These are phyloP conservation scores for Cichorium intybus DNA, from an alignment of 140 eudicot genomes.

Conservation along the genomic window DNA sequence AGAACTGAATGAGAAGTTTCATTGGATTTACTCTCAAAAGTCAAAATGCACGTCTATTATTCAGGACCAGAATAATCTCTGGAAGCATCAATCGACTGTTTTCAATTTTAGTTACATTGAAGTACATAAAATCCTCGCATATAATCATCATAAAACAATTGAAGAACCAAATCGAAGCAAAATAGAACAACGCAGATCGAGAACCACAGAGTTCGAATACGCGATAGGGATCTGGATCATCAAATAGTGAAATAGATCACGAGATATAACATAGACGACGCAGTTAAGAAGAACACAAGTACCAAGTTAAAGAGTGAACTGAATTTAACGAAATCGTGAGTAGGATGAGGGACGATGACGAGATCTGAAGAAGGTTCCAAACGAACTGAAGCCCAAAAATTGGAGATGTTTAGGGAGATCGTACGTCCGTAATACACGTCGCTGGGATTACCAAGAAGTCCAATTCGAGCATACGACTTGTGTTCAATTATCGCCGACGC, in stretches of 20 bases:
- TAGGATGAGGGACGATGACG: slow-evolving; percentile 72
- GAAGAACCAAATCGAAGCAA: not conserved
- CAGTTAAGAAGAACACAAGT: not conserved
- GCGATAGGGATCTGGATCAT: too few relatives aligned
- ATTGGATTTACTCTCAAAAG: not conserved
- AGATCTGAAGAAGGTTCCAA: slow-evolving; percentile 73
- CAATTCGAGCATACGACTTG: slow-evolving; percentile 78
- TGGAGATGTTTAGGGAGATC: slow-evolving; percentile 65
- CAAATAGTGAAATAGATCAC: too few relatives aligned
- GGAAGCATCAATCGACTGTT: not conserved
- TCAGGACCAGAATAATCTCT: not conserved
- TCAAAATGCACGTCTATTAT: not conserved
- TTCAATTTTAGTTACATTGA: not conserved
- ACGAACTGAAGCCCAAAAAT: slow-evolving; percentile 80
- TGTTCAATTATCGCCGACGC: slow-evolving; percentile 50
- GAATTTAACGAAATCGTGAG: slow-evolving; percentile 78
- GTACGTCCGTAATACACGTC: slow-evolving; percentile 83
- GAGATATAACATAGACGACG: not conserved
- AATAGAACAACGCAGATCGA: not conserved
- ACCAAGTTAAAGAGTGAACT: slow-evolving; percentile 69
- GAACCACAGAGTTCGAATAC: not conserved
- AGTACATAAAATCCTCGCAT: not conserved
- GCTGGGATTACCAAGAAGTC: slow-evolving; percentile 85
- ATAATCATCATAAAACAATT: slow-evolving; percentile 3
- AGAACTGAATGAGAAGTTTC: not conserved